A percentile compares a stretch with the other conserved stretches of the same genome.
These are phyloP conservation scores for Tulasnella sp. DNA, from an alignment of 768 basidiomycete genomes.

Conservation along the genomic window DNA sequence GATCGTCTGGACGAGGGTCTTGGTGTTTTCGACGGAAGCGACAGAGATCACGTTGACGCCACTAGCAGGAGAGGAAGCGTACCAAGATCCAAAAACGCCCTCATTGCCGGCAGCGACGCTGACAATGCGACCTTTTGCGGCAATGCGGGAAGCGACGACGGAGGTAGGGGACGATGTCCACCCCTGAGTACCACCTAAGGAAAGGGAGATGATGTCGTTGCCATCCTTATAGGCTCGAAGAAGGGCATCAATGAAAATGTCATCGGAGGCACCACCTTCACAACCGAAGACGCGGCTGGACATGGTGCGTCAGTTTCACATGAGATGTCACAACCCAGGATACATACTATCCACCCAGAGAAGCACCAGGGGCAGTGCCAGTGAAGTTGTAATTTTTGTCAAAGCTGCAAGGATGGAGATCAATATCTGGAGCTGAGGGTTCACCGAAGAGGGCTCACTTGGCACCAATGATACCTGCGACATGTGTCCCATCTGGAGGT, in stretches of 20 bases:
- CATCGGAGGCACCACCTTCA: conserved; percentile 27
- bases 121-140: conserved; percentile 60
- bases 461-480: conserved; percentile 50
- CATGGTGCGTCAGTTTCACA: conserved; percentile 51
- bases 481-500: conserved; percentile 53
- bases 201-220: conserved; percentile 32
- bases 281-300: conserved; percentile 36
- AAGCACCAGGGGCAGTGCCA: conserved; percentile 68
- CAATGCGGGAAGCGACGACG: conserved; percentile 64
- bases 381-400: conserved; percentile 66
- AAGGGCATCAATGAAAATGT: conserved; percentile 30
- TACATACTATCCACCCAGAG: conserved; percentile 56
- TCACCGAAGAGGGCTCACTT: conserved; percentile 22
- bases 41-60: conserved; percentile 53
- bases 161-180: conserved; percentile 63
- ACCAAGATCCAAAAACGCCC: conserved; percentile 45
- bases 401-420: conserved; percentile 57
- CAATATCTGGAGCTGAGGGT: conserved; percentile 53
- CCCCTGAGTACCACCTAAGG: conserved; percentile 44
- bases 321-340: conserved; percentile 59
- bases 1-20: background rate
- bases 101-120: conserved; percentile 46
- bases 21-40: conserved; percentile 41
- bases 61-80: conserved; percentile 41
- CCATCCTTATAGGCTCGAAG: conserved; percentile 33